Conservation (phyloP, 139 green algal genomes). For the Deuterostichococcus epilithicus region DNA sequence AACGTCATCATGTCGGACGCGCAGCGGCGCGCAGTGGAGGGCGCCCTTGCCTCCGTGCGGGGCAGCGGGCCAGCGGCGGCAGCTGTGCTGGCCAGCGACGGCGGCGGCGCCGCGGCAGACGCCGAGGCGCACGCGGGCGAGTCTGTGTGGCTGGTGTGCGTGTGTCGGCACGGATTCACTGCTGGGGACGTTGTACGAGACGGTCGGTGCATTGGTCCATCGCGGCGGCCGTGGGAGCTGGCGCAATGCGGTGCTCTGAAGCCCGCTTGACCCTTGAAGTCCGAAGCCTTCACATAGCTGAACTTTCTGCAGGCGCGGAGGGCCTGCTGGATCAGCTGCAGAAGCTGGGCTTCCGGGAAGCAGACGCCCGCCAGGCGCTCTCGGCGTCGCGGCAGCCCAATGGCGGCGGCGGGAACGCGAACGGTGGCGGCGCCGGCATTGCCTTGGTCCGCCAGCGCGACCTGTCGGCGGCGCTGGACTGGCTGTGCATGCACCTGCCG, state of each 20-base stretch:
- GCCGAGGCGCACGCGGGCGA: not conserved
- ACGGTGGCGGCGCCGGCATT: not conserved
- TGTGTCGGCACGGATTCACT: not conserved
- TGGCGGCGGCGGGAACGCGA: too few species aligned
- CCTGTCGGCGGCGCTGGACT: conserved; percentile 58
- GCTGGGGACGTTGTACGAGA: not conserved
- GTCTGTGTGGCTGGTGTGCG: not conserved
- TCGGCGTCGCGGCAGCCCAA: not conserved
- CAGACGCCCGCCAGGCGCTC: conserved; percentile 36
- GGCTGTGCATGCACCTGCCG: conserved; percentile 65
- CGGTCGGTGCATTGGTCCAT: not conserved
- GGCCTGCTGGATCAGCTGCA: conserved; percentile 30
- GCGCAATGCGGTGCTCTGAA: not conserved
- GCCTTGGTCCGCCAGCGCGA: not conserved
- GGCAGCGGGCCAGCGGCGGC: not conserved
- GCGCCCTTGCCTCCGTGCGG: conserved; percentile 28
- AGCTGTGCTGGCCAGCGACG: not conserved
- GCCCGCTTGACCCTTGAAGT: not conserved
- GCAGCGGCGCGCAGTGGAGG: conserved; percentile 25
- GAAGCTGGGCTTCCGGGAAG: conserved; percentile 49
- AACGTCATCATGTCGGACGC: conserved; percentile 45
- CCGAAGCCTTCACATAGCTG: not conserved
- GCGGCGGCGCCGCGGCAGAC: not conserved
- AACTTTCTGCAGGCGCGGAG: conserved; percentile 33
- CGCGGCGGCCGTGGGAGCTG: not conserved